Base-by-base conservation (phyloP, 805 yeast species). In the Spathaspora sp. region DNA sequence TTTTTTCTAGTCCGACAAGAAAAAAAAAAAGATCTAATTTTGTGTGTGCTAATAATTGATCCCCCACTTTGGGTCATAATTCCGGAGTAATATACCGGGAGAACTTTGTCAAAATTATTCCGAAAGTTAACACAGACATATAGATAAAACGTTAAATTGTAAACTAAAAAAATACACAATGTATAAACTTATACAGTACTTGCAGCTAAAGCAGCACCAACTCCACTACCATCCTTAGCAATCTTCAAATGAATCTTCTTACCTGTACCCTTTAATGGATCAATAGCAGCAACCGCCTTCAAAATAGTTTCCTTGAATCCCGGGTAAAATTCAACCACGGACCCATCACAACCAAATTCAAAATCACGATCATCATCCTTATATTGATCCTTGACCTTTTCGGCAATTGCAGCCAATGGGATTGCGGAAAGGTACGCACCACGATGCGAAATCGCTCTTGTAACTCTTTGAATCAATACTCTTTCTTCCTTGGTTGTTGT, bases 181-280 rank as follows among this genome's bases (percentile, higher is more conserved):
- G n/a, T 31, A 31, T 31, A 4, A 31, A 10, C n/a, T 31, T 31
- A 6, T 4, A 45, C 47, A 29, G 47, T 45, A 31, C 47, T 45
- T 10, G 97, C 97, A 73, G 97, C 89, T 55, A 93, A 75, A 1
- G 98, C 98, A 45, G 97, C 98, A 57, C 99, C 99, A 44, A 92
- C 97, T 54, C 97, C 97, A 52, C 96, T 86, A 46, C 98, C 98
- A 64, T 94, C 98, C 67, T 89, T 89, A 29, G 97, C 94, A 58
- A 92, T 85, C 56, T 83, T 83, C 55, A 93, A 73, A 59, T 83
- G 86, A 45, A 90, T 75, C 62, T 88, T 83, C 69, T 89, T 82
- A 60, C 83, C 89, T 53, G 86, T 83, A 46, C 87, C 86, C 44
- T 86, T 76, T 51, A 92, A 92, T 43, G 92, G 78, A 57, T 85